Evolutionary conservation across 225 moss, liverwort and hornwort genomes (phyloP), one percentile per base, ranked within the genome.

Genomic region (Neckera pumila): DNA sequence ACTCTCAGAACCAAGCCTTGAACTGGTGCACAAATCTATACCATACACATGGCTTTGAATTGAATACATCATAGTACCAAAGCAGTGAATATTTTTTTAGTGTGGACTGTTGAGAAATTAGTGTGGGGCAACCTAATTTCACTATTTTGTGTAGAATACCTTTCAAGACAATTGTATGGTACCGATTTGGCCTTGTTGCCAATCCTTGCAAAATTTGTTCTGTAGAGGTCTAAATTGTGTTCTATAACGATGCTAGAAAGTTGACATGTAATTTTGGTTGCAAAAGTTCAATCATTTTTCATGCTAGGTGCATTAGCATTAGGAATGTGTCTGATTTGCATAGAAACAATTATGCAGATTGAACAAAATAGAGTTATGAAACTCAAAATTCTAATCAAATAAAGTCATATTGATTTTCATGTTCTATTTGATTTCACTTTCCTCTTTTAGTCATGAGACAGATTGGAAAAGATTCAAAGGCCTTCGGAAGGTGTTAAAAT

Each of bases 401-500:
- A 5, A 23, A 14, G 9, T 53, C 53, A 22, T 36, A 34, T 23
- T 36, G 22, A 36, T 23, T 53, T 51, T 53, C 5, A 34, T 13
- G 7, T 51, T 54, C 3, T 21, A 34, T 17, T 73, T 28, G 10
- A 54, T 15, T 77, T 54, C 1, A 54, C 53, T 53, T 34, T 21
- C 21, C 1, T 21, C 13, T 13, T 34, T 31, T 3, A 21, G 0
- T 34, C 25, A 54, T 36, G 22, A 76, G 22, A 53, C 0, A 1
- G 1, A 23, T 36, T 36, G 9, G 36, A 36, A 23, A 76, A 76
- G 9, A 51, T 14, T 53, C 14, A 21, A 25, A 25, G 22, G 25
- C 15, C 10, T 77, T 25, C 0, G 0, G 1, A n/a, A n/a, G 0
- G 25, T n/a, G 16, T 8, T 78, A 10, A n/a, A 54, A 25, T 6